phyloP scores from a whole-genome alignment of 208 protist genomes.

The Crithidia sp. region DNA sequence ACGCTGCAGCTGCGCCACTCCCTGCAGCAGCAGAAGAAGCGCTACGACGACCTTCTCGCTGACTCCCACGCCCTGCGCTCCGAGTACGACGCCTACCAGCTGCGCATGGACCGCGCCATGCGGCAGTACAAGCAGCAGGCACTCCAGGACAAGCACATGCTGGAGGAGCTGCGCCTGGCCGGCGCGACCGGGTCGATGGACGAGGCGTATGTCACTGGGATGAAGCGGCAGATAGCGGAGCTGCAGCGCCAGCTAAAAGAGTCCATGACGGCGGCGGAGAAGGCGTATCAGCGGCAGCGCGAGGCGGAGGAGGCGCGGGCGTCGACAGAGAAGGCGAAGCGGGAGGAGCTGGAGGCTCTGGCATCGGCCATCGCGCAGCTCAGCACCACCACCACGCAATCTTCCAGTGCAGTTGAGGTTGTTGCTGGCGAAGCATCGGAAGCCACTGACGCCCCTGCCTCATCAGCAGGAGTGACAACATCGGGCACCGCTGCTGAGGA shows the following conservation, averaged over 20 bases:
- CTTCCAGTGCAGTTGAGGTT: too few relatives aligned
- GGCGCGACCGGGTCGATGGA: slow-evolving; percentile 35
- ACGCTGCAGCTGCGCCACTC: slow-evolving; percentile 23
- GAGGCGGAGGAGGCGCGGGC: slow-evolving; percentile 37
- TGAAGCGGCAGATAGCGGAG: slow-evolving; percentile 33
- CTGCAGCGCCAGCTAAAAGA: slow-evolving; percentile 31
- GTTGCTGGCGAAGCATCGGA: background rate
- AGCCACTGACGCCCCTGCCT: background rate
- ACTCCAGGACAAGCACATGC: slow-evolving; percentile 36
- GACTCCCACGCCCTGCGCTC: slow-evolving; percentile 33
- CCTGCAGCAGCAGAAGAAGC: slow-evolving; percentile 33
- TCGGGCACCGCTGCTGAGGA: background rate
- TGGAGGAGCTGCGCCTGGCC: slow-evolving; percentile 43
- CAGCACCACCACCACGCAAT: background rate
- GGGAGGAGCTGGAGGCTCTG: slow-evolving; percentile 39
- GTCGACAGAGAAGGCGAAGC: slow-evolving; percentile 32
- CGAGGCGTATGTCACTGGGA: slow-evolving; percentile 34
- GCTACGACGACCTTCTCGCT: slow-evolving; percentile 39
- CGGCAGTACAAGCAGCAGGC: slow-evolving; percentile 31
- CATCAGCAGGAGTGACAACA: background rate
- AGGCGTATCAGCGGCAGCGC: slow-evolving; percentile 42
- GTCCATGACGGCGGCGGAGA: slow-evolving; percentile 23
- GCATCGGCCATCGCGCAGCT: slow-evolving; percentile 32
- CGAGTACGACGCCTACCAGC: slow-evolving; percentile 47
- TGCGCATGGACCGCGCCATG: slow-evolving; percentile 21